phyloP scores from a whole-genome alignment of 2,329 filamentous ascomycete genomes.

The Cephalotrichum gorgonifer region DNA sequence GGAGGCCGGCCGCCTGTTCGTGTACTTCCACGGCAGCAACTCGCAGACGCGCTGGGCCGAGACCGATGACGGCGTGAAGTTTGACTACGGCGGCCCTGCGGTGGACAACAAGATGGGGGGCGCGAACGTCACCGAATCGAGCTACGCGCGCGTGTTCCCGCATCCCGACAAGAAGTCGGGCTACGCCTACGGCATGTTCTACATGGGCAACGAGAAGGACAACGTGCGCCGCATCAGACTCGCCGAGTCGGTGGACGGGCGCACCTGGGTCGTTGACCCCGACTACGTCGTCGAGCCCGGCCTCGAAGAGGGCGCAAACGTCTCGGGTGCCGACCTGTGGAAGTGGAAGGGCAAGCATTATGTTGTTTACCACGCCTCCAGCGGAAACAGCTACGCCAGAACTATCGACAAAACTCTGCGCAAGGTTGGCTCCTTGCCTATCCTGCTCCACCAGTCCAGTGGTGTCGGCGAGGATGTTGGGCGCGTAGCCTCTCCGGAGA shows the following conservation, averaged over 20 bases:
- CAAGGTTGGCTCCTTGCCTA: slow-evolving; percentile 7
- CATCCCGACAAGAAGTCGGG: slow-evolving; percentile 12
- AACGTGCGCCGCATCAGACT: slow-evolving; percentile 14
- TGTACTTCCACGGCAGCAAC: slow-evolving; percentile 12
- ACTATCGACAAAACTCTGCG: slow-evolving; percentile 10
- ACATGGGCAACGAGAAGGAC: slow-evolving; percentile 15
- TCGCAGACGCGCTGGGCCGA: slow-evolving; percentile 9
- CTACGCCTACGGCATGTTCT: slow-evolving; percentile 16
- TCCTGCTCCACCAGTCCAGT: slow-evolving; percentile 8
- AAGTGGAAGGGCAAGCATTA: slow-evolving; percentile 9
- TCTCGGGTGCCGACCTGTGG: slow-evolving; percentile 10
- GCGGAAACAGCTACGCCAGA: slow-evolving; percentile 10
- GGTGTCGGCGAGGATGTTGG: slow-evolving; percentile 8
- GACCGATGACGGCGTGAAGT: slow-evolving; percentile 9
- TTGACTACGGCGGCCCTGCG: slow-evolving; percentile 11
- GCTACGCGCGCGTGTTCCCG: slow-evolving; percentile 15
- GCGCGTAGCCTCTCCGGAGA: slow-evolving; percentile 9
- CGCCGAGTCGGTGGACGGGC: slow-evolving; percentile 14
- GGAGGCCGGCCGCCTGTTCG: slow-evolving; percentile 7
- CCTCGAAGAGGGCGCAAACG: slow-evolving; percentile 9
- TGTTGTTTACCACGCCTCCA: slow-evolving; percentile 11
- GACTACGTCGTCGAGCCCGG: slow-evolving; percentile 9
- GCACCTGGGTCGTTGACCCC: slow-evolving; percentile 11
- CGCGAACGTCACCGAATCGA: slow-evolving; percentile 13
- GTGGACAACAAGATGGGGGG: slow-evolving; percentile 14